Conservation (phyloP, 23 red algal genomes). For the Gracilaria domingensis region DNA sequence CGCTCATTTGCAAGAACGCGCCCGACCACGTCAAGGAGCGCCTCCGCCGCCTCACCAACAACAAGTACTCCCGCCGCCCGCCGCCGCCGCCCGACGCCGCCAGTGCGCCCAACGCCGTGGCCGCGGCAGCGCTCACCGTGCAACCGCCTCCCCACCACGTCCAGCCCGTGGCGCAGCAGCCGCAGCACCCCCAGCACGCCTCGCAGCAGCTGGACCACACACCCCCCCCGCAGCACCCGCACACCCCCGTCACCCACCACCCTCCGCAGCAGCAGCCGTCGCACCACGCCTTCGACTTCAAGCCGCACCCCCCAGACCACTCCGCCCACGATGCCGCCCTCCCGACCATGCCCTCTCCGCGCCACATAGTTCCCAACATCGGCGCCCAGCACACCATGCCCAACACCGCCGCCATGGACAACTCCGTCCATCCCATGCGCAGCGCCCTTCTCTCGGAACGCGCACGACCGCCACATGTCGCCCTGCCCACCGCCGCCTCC, state of each 20-base stretch:
- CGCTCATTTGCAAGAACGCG: constrained; percentile 69
- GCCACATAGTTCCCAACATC: constrained; percentile 42
- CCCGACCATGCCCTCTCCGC: constrained; percentile 31
- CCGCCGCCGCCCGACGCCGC: constrained; percentile 2
- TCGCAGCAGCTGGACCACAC: constrained; percentile 37
- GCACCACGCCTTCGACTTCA: constrained; percentile 31
- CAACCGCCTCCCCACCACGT: background rate
- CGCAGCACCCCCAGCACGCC: constrained; percentile 42
- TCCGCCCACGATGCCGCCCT: constrained; percentile 23
- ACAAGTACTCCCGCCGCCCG: constrained; percentile 63
- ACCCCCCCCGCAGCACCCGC: background rate
- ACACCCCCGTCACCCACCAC: constrained; percentile 15
- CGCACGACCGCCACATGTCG: constrained; percentile 3
- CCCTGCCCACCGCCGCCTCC: constrained; percentile 32
- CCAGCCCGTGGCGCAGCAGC: constrained; percentile 1
- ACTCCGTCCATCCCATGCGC: constrained; percentile 32
- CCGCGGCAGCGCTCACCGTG: constrained; percentile 7
- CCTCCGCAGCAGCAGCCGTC: constrained; percentile 2
- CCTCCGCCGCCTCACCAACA: constrained; percentile 53
- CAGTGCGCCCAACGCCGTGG: background rate
- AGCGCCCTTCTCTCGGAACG: constrained; percentile 14
- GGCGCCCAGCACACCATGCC: constrained; percentile 8
- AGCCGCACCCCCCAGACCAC: constrained; percentile 16
- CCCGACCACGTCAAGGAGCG: constrained; percentile 55
- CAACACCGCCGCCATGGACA: constrained; percentile 37